phyloP scores from a whole-genome alignment of 768 basidiomycete genomes.

The Agaricus sinodeliciosus region DNA sequence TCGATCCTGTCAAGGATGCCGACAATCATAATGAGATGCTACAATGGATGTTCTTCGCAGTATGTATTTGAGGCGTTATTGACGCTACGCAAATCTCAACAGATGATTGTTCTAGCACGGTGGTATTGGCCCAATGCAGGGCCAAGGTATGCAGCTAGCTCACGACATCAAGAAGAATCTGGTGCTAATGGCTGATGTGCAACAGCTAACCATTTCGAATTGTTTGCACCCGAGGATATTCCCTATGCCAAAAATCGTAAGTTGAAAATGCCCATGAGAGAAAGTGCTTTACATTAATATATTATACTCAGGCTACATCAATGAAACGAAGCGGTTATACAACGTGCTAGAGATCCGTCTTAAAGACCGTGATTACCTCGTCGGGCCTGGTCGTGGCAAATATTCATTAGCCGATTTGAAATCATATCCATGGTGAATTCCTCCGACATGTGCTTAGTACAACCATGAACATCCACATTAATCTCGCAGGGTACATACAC shows the following conservation, averaged over 20 bases:
- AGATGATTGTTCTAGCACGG: constrained; percentile 46
- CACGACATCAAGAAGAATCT: not conserved
- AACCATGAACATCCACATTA: not conserved
- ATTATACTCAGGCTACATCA: constrained; percentile 48
- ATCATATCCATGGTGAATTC: constrained; percentile 48
- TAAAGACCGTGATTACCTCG: constrained; percentile 72
- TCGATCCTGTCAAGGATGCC: constrained; percentile 43
- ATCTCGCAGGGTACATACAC: constrained; percentile 46
- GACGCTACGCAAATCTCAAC: not conserved
- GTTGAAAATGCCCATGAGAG: constrained; percentile 16
- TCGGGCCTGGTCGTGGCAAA: constrained; percentile 64
- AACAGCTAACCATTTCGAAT: constrained; percentile 63
- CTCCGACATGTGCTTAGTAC: not conserved
- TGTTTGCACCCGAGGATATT: constrained; percentile 56
- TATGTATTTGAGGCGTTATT: constrained; percentile 17
- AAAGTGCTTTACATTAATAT: not conserved
- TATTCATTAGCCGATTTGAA: constrained; percentile 72
- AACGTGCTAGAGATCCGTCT: constrained; percentile 78
- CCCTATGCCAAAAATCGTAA: constrained; percentile 63
- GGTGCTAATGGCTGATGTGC: not conserved
- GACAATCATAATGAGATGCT: constrained; percentile 65
- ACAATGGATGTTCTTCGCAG: constrained; percentile 86
- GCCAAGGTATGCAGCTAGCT: constrained; percentile 34
- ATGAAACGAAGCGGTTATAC: constrained; percentile 81
- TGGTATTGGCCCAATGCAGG: constrained; percentile 86